Conservation (phyloP, 208 protist species). For the Acanthamoeba healyi region DNA sequence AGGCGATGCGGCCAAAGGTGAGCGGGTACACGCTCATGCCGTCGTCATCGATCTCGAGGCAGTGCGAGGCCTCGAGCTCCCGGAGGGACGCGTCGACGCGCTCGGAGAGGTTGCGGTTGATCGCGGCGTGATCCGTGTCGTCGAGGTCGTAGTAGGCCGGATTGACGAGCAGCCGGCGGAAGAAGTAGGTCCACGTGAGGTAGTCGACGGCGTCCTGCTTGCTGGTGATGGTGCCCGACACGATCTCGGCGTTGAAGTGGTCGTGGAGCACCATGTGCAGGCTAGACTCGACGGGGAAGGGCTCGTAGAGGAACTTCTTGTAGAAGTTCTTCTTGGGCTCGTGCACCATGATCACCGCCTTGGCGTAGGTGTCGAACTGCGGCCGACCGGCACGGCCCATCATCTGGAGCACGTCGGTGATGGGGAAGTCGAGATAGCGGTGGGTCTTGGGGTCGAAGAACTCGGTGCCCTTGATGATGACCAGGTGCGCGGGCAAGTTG, state of each 20-base stretch:
- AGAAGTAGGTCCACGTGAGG: constrained; percentile 99
- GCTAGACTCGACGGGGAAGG: constrained; percentile 99
- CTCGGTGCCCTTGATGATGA: constrained; percentile 99
- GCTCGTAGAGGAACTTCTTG: constrained; percentile 99
- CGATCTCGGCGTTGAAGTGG: constrained; percentile 99
- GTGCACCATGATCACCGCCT: constrained; percentile 97
- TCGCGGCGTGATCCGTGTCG: constrained; percentile 82
- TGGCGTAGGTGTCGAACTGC: constrained; percentile 96
- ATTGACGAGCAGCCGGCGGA: constrained; percentile 97
- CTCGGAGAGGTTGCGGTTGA: constrained; percentile 83
- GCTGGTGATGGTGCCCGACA: constrained; percentile 95
- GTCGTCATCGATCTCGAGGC: constrained; percentile 78
- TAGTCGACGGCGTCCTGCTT: constrained; percentile 98
- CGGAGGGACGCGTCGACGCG: constrained; percentile 77
- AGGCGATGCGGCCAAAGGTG: constrained; percentile 97
- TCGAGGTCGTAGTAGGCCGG: constrained; percentile 99
- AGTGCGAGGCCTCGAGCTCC: constrained; percentile 69
- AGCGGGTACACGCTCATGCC: constrained; percentile 76
- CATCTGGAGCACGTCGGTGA: constrained; percentile 99
- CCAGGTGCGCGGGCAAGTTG: constrained; percentile 99
- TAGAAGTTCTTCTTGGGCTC: constrained; percentile 99
- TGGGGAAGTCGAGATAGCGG: constrained; percentile 98
- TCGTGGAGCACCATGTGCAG: constrained; percentile 96
- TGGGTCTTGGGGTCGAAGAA: constrained; percentile 98
- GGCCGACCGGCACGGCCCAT: constrained; percentile 98